These are phyloP conservation scores for Melampsora americana DNA, from an alignment of 1,284 basidiomycete species.

Conservation along the genomic window DNA sequence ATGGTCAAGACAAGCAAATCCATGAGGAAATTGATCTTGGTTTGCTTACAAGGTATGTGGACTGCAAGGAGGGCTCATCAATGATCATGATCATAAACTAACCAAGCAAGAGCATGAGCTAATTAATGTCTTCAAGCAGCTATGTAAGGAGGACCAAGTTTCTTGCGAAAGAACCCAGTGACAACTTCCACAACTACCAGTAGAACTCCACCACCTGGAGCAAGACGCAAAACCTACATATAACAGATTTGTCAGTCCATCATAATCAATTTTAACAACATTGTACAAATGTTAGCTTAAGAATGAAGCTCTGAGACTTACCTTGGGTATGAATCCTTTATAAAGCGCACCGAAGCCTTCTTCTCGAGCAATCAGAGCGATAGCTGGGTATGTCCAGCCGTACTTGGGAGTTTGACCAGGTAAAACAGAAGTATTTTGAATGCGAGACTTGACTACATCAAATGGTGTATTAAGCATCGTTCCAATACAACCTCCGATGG, in stretches of 20 bases:
- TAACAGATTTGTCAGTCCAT: background rate
- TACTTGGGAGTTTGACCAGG: constrained; percentile 72
- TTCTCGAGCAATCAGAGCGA: constrained; percentile 77
- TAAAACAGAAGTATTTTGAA: constrained; percentile 70
- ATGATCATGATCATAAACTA: no score
- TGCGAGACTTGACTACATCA: constrained; percentile 91
- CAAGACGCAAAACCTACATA: constrained; percentile 77
- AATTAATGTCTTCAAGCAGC: background rate
- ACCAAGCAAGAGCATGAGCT: no score
- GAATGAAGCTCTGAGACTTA: constrained; percentile 40
- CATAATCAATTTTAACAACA: constrained; percentile 3
- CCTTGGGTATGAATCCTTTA: constrained; percentile 73
- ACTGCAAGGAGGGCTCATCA: no score
- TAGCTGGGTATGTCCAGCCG: constrained; percentile 71
- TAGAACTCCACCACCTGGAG: constrained; percentile 90
- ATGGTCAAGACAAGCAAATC: no score
- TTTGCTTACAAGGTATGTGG: no score
- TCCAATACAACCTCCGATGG: constrained; percentile 85
- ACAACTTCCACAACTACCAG: constrained; percentile 86
- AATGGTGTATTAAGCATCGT: constrained; percentile 60
- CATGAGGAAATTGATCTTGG: no score
- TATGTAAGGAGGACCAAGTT: constrained; percentile 50
- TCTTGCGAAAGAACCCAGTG: constrained; percentile 67
- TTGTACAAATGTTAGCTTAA: no score
- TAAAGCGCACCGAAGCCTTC: constrained; percentile 87